A percentile compares a stretch with the other conserved stretches of the same genome.
phyloP scores from a whole-genome alignment of 805 yeast species.

The Metschnikowia amazonensis region DNA sequence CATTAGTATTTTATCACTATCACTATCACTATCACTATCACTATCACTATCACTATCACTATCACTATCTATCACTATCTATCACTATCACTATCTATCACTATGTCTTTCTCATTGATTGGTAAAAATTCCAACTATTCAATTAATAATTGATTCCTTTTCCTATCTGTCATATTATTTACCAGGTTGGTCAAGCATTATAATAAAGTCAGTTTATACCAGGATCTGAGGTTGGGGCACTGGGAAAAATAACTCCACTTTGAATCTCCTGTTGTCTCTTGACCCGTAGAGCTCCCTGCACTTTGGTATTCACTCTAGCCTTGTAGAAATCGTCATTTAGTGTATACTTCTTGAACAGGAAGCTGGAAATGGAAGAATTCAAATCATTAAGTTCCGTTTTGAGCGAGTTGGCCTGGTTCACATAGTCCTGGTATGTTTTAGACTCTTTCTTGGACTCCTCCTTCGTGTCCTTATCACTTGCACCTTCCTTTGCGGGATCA shows the following conservation, averaged over 20 bases:
- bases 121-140: too few relatives aligned
- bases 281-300: constrained; percentile 30
- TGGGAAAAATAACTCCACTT: constrained; percentile 40
- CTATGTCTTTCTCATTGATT: too few relatives aligned
- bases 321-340: constrained; percentile 42
- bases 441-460: constrained; percentile 2
- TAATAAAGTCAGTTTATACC: neutral
- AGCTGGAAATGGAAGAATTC: constrained; percentile 24
- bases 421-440: constrained; percentile 19
- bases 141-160: too few relatives aligned
- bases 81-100: too few relatives aligned
- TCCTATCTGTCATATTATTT: too few relatives aligned
- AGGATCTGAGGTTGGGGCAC: constrained; percentile 4
- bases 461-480: constrained; percentile 19
- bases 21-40: too few relatives aligned
- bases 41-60: too few relatives aligned
- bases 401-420: constrained; percentile 15
- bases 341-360: constrained; percentile 34
- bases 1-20: too few relatives aligned
- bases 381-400: constrained; percentile 19
- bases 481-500: constrained; percentile 19
- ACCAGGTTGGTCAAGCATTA: too few relatives aligned
- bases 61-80: too few relatives aligned
- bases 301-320: constrained; percentile 34
- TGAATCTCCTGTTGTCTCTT: constrained; percentile 25